These are phyloP conservation scores for Fusarium nelsonii DNA, from an alignment of 2,329 filamentous ascomycete genomes.

Conservation along the genomic window DNA sequence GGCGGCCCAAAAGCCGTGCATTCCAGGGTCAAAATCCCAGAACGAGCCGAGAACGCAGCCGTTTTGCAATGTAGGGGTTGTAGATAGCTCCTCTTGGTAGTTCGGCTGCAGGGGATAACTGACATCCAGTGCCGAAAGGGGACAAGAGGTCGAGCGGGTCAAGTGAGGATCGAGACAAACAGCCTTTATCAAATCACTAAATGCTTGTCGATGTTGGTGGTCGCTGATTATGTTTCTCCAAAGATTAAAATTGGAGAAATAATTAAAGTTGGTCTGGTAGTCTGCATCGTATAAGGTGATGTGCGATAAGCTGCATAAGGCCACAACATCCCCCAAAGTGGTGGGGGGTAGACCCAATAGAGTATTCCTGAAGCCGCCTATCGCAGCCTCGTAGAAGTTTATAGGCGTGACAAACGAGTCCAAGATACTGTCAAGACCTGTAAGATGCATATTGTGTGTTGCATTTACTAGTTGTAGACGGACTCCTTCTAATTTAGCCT, in stretches of 20 bases:
- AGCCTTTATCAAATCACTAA: rapidly evolving
- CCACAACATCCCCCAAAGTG: neutral
- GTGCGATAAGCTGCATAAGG: neutral
- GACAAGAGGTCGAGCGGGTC: no score
- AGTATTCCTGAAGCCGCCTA: neutral
- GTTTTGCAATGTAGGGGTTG: rapidly evolving
- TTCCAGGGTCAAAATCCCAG: neutral
- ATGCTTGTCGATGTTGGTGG: neutral
- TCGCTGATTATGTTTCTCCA: neutral
- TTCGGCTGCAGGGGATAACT: rapidly evolving
- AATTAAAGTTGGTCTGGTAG: rapidly evolving
- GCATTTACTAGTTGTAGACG: rapidly evolving
- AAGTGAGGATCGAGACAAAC: rapidly evolving
- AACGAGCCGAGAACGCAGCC: rapidly evolving
- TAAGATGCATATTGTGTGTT: rapidly evolving
- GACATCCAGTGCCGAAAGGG: rapidly evolving
- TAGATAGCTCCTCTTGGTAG: no score
- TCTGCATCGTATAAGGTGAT: neutral
- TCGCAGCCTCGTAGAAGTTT: neutral
- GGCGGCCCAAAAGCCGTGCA: rapidly evolving
- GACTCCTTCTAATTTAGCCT: rapidly evolving
- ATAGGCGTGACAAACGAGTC: neutral
- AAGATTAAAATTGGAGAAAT: neutral
- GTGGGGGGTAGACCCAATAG: rapidly evolving
- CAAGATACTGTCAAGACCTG: neutral